phyloP scores from a whole-genome alignment of 306 rosid genomes.

The Gleditsia sinensis region DNA sequence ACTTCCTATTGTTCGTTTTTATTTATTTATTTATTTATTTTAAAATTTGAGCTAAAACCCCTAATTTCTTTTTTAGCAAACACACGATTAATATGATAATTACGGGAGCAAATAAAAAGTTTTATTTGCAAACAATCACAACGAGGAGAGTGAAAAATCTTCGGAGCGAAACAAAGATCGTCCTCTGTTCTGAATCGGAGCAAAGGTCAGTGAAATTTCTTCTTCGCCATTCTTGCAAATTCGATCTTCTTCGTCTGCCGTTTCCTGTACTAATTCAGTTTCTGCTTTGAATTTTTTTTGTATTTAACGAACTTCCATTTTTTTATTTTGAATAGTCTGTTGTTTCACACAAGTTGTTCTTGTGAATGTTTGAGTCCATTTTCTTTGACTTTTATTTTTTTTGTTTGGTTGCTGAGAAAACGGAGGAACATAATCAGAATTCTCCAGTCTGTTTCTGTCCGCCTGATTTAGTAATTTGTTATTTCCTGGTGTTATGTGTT shows the following conservation, averaged over 20 bases:
- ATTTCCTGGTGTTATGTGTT: conserved; percentile 30
- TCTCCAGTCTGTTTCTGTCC: conserved; percentile 31
- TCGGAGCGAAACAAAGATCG: conserved; percentile 44
- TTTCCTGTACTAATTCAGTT: conserved; percentile 35
- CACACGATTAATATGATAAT: conserved; percentile 37
- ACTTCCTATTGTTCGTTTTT: conserved; percentile 36
- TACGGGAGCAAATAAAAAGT: conserved; percentile 33
- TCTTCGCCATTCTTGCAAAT: conserved; percentile 38
- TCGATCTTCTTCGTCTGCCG: conserved; percentile 37
- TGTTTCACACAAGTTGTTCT: conserved; percentile 37
- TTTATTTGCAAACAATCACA: conserved; percentile 37
- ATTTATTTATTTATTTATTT: too few species aligned
- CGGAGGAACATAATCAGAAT: conserved; percentile 39
- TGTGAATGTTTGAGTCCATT: conserved; percentile 36
- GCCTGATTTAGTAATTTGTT: conserved; percentile 32
- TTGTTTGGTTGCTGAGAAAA: conserved; percentile 60
- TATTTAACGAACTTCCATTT: conserved; percentile 27
- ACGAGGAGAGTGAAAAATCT: conserved; percentile 53
- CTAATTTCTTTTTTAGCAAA: conserved; percentile 17
- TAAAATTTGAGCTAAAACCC: neutral
- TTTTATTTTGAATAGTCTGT: conserved; percentile 32
- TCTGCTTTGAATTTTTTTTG: conserved; percentile 6
- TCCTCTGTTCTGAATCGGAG: conserved; percentile 59
- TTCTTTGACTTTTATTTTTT: conserved; percentile 40
- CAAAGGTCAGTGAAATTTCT: conserved; percentile 78